Conservation (phyloP, 306 rosid genomes). For the Quillaja saponaria region DNA sequence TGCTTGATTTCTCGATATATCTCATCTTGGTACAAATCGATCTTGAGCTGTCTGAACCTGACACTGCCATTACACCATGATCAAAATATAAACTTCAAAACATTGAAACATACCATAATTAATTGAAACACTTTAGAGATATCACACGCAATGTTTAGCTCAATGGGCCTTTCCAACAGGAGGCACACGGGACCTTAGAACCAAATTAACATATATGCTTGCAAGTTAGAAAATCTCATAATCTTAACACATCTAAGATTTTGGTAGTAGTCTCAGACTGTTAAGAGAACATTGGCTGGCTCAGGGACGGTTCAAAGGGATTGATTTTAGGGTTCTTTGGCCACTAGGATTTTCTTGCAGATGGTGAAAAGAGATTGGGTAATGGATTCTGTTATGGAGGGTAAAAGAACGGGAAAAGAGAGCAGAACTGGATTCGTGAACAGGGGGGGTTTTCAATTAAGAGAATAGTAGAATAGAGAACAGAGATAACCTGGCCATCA, state of each 20-base stretch:
- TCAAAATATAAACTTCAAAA: constrained; percentile 21
- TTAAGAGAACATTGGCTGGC: no score
- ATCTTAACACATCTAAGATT: not conserved
- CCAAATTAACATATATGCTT: constrained; percentile 14
- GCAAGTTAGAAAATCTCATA: constrained; percentile 19
- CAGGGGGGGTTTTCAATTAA: no score
- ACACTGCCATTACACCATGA: constrained; percentile 39
- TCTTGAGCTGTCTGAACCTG: constrained; percentile 45
- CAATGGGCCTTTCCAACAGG: no score
- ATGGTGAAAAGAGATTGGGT: constrained; percentile 13
- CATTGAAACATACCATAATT: constrained; percentile 14
- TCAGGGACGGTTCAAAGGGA: no score
- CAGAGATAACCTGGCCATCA: no score
- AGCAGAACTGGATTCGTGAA: no score
- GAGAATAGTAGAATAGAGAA: no score
- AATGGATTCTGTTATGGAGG: no score
- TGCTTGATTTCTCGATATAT: constrained; percentile 20
- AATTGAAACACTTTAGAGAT: constrained; percentile 18
- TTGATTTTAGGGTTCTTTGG: no score
- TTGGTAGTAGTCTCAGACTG: constrained; percentile 11
- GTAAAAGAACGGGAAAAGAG: not conserved
- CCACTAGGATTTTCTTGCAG: no score
- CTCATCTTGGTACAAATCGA: constrained; percentile 38
- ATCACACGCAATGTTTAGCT: constrained; percentile 8
- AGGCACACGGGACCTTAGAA: no score